Conservation (phyloP, 495 filamentous ascomycete genomes). For the Poronia punctata region DNA sequence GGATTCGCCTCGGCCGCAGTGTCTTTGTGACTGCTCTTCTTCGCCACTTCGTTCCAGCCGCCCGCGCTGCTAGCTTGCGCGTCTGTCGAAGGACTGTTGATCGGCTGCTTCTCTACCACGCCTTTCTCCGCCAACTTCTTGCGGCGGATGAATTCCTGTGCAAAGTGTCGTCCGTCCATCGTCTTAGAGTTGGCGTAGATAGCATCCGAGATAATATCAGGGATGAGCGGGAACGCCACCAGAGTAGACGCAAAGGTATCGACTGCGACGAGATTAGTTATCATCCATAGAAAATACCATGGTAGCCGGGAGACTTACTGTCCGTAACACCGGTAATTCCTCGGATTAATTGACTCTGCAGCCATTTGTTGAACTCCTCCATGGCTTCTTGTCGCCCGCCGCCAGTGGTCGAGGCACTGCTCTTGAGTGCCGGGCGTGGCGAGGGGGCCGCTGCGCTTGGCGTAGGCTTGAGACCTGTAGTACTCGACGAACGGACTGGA, state of each 20-base stretch:
- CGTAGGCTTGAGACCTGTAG: constrained; percentile 20
- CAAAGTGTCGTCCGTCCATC: constrained; percentile 86
- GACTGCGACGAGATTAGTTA: constrained; percentile 47
- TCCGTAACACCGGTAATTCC: constrained; percentile 40
- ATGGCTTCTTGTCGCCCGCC: constrained; percentile 47
- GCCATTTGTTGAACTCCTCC: constrained; percentile 94
- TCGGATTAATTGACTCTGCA: constrained; percentile 60
- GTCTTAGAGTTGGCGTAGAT: constrained; percentile 80
- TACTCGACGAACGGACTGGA: constrained; percentile 17
- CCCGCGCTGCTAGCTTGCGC: constrained; percentile 46
- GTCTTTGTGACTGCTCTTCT: constrained; percentile 62
- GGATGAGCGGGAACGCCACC: constrained; percentile 64
- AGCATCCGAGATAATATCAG: constrained; percentile 76
- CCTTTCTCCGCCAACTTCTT: constrained; percentile 89
- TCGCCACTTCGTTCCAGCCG: constrained; percentile 96
- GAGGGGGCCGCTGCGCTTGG: constrained; percentile 15
- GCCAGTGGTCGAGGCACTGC: constrained; percentile 38
- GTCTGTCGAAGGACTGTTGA: constrained; percentile 38
- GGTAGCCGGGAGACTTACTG: constrained; percentile 47
- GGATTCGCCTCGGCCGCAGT: constrained; percentile 41
- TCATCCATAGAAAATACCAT: constrained; percentile 53
- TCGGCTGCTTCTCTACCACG: constrained; percentile 56
- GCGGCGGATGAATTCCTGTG: constrained; percentile 87
- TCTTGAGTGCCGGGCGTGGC: constrained; percentile 27
- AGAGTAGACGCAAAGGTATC: constrained; percentile 74